These are phyloP conservation scores for Nemania abortiva DNA, from an alignment of 2,329 filamentous ascomycete genomes.

Conservation along the genomic window DNA sequence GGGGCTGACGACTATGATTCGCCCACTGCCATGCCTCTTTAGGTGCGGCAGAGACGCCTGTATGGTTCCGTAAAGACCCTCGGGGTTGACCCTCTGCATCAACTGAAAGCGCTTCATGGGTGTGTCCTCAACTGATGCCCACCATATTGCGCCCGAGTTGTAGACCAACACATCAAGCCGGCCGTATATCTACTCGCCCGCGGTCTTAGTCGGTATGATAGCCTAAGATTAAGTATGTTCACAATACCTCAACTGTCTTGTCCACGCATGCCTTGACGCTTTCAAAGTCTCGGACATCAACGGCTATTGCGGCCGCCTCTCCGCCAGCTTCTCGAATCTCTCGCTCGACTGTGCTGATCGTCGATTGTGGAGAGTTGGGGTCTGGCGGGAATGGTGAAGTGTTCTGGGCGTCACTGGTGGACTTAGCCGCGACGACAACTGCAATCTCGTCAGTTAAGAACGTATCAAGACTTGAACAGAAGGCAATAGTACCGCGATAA, in stretches of 20 bases:
- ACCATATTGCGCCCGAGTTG: conserved; percentile 89
- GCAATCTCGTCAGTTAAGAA: conserved; percentile 11
- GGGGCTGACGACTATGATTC: conserved; percentile 83
- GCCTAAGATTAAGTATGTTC: background rate
- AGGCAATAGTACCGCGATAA: conserved; percentile 70
- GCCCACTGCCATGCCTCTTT: conserved; percentile 64
- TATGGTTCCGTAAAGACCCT: conserved; percentile 79
- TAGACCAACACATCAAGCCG: conserved; percentile 82
- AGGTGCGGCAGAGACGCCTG: conserved; percentile 78
- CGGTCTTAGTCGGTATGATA: conserved; percentile 14
- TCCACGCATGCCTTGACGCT: conserved; percentile 72
- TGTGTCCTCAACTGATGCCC: conserved; percentile 79
- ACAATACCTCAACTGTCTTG: conserved; percentile 62
- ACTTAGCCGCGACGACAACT: conserved; percentile 85
- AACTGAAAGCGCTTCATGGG: conserved; percentile 81
- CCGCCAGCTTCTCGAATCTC: conserved; percentile 77
- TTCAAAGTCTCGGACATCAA: conserved; percentile 75
- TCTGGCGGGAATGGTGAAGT: conserved; percentile 75
- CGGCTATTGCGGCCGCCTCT: conserved; percentile 72
- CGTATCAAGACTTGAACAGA: background rate
- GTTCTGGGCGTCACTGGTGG: conserved; percentile 71
- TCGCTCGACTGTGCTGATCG: conserved; percentile 81
- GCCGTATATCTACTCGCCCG: conserved; percentile 61
- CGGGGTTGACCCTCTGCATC: conserved; percentile 80
- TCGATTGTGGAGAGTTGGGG: conserved; percentile 79